Percentiles rank a stretch among this genome's conserved stretches.
These are phyloP conservation scores for Xylariaceae sp. DNA, from an alignment of 2,329 filamentous ascomycete genomes.

Conservation along the genomic window DNA sequence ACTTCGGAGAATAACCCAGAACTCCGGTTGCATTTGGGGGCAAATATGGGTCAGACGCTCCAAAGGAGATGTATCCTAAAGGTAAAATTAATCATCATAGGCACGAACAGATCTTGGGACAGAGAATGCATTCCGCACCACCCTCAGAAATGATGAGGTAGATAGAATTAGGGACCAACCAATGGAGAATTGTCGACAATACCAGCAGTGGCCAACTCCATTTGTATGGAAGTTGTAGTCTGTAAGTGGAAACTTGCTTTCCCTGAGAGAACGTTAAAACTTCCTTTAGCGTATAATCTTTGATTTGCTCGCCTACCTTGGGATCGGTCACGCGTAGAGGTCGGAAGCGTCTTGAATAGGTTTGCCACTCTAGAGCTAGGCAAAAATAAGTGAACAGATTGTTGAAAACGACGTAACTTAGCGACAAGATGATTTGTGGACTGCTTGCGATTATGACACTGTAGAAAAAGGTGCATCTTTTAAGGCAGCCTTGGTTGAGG, in stretches of 20 bases:
- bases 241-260: slow-evolving; percentile 36
- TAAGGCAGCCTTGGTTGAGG: no score
- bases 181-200: slow-evolving; percentile 38
- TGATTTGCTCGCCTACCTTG: slow-evolving; percentile 4
- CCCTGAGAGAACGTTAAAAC: slow-evolving; percentile 19
- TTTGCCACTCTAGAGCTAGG: slow-evolving; percentile 41
- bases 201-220: slow-evolving; percentile 38
- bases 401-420: slow-evolving; percentile 42
- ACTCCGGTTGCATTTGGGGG: slow-evolving; percentile 14
- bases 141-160: slow-evolving; percentile 33
- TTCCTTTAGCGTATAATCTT: neutral
- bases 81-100: neutral
- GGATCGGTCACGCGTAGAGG: slow-evolving; percentile 36
- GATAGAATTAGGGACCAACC: slow-evolving; percentile 40
- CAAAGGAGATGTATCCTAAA: neutral
- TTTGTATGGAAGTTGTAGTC: slow-evolving; percentile 40
- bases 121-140: slow-evolving; percentile 12
- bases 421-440: slow-evolving; percentile 40
- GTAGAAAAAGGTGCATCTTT: no score
- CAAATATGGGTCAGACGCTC: slow-evolving; percentile 6
- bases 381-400: slow-evolving; percentile 42
- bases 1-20: slow-evolving; percentile 14
- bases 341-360: slow-evolving; percentile 30
- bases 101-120: no score
- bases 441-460: slow-evolving; percentile 33